Conservation (phyloP, 2,329 filamentous ascomycete species). For the Fusarium lateritium region DNA sequence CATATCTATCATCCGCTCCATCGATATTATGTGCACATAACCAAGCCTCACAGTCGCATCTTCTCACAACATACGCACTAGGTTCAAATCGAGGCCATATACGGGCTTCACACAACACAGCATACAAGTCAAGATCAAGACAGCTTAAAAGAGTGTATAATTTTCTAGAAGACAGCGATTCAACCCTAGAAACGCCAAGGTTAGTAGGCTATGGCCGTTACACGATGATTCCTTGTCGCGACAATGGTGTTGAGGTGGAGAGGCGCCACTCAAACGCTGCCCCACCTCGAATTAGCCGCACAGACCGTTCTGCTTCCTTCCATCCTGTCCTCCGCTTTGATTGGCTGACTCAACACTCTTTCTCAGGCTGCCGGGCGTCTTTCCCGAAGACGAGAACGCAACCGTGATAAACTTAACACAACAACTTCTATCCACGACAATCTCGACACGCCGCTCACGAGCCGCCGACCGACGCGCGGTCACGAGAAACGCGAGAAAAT, state of each 20-base stretch:
- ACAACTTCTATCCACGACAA: conserved; percentile 21
- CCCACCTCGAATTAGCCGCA: conserved; percentile 21
- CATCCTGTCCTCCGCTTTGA: conserved; percentile 14
- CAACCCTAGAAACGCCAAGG: neutral
- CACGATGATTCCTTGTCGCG: conserved; percentile 3
- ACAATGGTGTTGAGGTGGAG: conserved; percentile 17
- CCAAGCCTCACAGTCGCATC: no score
- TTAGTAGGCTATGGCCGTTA: neutral
- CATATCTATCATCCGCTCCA: no score
- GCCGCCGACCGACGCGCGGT: conserved; percentile 16
- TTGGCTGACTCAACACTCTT: conserved; percentile 35
- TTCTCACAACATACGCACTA: no score
- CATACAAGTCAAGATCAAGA: neutral
- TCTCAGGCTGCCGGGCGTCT: conserved; percentile 20
- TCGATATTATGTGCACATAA: no score
- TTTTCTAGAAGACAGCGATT: neutral
- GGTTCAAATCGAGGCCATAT: no score
- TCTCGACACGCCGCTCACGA: conserved; percentile 14
- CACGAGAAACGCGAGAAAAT: conserved; percentile 30
- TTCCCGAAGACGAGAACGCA: conserved; percentile 24
- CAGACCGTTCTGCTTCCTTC: conserved; percentile 21
- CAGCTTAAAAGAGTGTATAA: neutral
- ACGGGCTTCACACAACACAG: neutral
- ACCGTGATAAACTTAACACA: conserved; percentile 45
- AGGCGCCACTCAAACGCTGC: conserved; percentile 13